These are phyloP conservation scores for Pseudogymnoascus sp. DNA, from an alignment of 2,329 filamentous ascomycete species.

Conservation along the genomic window DNA sequence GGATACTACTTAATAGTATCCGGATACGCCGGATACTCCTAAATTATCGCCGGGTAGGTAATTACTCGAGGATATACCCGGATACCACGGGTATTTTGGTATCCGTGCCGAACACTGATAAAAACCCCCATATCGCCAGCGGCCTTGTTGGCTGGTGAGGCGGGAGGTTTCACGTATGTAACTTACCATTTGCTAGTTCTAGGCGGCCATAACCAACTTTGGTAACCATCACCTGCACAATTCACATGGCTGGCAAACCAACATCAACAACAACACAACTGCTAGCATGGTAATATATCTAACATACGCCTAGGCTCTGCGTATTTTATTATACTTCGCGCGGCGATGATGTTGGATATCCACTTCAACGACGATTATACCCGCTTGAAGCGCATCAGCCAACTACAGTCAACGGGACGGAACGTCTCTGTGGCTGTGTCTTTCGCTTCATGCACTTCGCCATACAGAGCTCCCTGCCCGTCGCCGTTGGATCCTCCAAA, in stretches of 20 bases:
- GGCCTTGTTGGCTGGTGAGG: neutral
- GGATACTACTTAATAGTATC: neutral
- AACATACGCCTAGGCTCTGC: neutral
- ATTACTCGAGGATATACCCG: too few relatives aligned
- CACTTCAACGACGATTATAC: neutral
- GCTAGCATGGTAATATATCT: neutral
- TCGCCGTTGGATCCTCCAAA: neutral
- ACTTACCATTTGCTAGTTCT: neutral
- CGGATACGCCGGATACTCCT: neutral
- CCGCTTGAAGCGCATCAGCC: neutral
- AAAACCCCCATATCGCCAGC: too few relatives aligned
- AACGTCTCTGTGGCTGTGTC: neutral
- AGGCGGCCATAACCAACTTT: neutral
- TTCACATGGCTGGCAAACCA: neutral
- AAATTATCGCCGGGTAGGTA: constrained; percentile 24
- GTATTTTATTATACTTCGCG: neutral
- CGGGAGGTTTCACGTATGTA: neutral
- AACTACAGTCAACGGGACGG: neutral
- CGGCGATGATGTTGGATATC: neutral
- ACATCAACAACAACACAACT: neutral
- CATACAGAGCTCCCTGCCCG: neutral
- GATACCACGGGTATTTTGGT: too few relatives aligned
- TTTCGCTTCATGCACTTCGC: neutral
- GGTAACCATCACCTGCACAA: neutral
- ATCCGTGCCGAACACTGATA: too few relatives aligned